Evolutionary conservation across 1,284 basidiomycete species (phyloP).

Genomic region (Bondarzewia mesenterica): DNA sequence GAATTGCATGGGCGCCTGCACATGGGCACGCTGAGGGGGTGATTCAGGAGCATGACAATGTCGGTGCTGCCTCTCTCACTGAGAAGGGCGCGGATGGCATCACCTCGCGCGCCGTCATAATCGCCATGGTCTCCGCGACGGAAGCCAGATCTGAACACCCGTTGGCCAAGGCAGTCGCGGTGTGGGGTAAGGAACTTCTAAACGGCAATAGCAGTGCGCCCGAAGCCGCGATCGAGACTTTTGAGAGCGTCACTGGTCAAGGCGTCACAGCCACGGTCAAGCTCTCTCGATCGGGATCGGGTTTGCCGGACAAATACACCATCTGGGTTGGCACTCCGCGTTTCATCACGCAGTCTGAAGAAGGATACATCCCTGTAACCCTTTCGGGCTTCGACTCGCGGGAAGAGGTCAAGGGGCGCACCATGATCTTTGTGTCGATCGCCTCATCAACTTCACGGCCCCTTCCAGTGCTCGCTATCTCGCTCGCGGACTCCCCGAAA

Average conservation of each 20-base stretch:
- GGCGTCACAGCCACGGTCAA: slow-evolving; percentile 71
- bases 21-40: slow-evolving; percentile 34
- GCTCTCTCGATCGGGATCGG: slow-evolving; percentile 24
- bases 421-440: slow-evolving; percentile 79
- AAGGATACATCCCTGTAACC: slow-evolving; percentile 44
- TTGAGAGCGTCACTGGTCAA: slow-evolving; percentile 85
- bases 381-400: slow-evolving; percentile 57
- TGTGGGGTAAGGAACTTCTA: slow-evolving; percentile 64
- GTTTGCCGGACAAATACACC: slow-evolving; percentile 32
- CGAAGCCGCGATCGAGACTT: slow-evolving; percentile 45
- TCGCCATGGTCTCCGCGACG: slow-evolving; percentile 78
- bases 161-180: slow-evolving; percentile 85
- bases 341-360: slow-evolving; percentile 53
- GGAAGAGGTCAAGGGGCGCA: slow-evolving; percentile 69
- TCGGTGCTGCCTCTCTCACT: slow-evolving; percentile 33
- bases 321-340: slow-evolving; percentile 70
- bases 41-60: slow-evolving; percentile 14
- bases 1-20: slow-evolving; percentile 67
- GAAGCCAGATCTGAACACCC: slow-evolving; percentile 96
- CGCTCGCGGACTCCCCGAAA: slow-evolving; percentile 81
- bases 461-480: slow-evolving; percentile 38
- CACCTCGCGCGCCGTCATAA: slow-evolving; percentile 53
- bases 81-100: slow-evolving; percentile 52
- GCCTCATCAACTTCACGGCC: slow-evolving; percentile 22
- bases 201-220: slow-evolving; percentile 37